Evolutionary conservation across 2,329 filamentous ascomycete genomes (phyloP).

Genomic region (Neopestalotiopsis sp.): DNA sequence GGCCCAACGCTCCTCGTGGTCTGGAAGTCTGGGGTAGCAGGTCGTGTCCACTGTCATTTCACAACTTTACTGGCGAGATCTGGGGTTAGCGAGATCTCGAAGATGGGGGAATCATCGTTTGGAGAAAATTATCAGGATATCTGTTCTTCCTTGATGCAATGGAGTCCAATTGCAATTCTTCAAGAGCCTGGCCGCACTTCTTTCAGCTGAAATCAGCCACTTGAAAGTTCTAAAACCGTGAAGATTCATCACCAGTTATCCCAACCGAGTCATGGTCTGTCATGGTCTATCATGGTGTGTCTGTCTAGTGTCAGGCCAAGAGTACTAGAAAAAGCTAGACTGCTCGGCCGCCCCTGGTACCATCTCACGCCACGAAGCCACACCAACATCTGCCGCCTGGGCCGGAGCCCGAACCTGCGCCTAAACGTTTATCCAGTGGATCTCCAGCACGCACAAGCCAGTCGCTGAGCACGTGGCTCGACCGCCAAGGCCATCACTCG

Average conservation of each 20-base stretch:
- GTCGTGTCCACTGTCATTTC: not conserved
- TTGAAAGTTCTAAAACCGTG: not conserved
- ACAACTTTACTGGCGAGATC: not conserved
- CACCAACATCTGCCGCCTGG: not conserved
- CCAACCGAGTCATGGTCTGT: not conserved
- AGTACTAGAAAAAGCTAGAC: not conserved
- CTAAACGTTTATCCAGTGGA: not conserved
- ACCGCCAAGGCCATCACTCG: not conserved
- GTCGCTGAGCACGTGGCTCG: not conserved
- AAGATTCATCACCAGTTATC: not conserved
- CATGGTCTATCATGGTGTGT: not conserved
- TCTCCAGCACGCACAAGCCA: not conserved
- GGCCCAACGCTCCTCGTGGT: not conserved
- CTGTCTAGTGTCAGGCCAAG: not conserved
- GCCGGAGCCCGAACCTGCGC: not conserved
- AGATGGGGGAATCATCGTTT: not conserved
- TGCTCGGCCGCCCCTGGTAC: not conserved
- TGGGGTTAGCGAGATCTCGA: not conserved
- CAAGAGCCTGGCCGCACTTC: not conserved
- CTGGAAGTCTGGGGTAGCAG: slow-evolving; percentile 12
- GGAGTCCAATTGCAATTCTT: not conserved
- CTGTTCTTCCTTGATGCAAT: slow-evolving; percentile 4
- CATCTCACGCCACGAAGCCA: not conserved
- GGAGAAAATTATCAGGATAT: slow-evolving; percentile 8
- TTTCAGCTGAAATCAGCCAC: not conserved